Base-by-base conservation (phyloP, 495 filamentous ascomycete species). In the Lophiotrema nucula region DNA sequence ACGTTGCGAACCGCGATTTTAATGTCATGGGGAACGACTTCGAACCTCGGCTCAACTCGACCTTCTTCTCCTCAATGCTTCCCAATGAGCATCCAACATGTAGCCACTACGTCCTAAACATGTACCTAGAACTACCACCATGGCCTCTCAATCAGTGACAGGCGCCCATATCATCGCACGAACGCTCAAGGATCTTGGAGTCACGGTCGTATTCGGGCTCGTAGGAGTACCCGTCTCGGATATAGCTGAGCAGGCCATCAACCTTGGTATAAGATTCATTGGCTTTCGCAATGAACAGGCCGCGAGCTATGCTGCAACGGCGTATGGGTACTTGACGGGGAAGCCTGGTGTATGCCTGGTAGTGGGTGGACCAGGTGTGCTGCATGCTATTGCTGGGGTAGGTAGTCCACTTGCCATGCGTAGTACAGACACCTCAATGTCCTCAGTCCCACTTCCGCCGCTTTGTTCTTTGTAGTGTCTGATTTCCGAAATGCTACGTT, bases 201-300 rank as follows among this genome's bases (percentile, higher is more conserved):
- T 86, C 22, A 75, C 70, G 10, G 79, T 84, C 38, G 76, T 86
- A 64, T 86, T 86, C 67, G 84, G 84, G 52, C 76, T 85, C 43
- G 83, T 85, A 3, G 84, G 84, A 27, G 82, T 86, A 43, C 83
- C 83, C 11, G 79, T 85, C 2, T 81, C 83, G 27, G 80, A 86
- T 46, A 83, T 86, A 21, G 83, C 82, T 25, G 82, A 86, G 66
- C 79, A 84, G 53, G 81, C 77, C 31, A 80, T 85, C 58, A 79
- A 82, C 27, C 65, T 83, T 25, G 82, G 83, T 1, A 84, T 87
- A 57, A 78, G 81, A 25, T 86, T 86, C 68, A 79, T 86, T 42
- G 82, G 74, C 28, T 86, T 87, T 64, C 70, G 84, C 15, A 87
- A 87, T 52, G 83, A 87, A 55, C 84, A 87, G 67, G 79, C 84